Conservation (phyloP, 139 green algal species). For the Choricystis sp. region DNA sequence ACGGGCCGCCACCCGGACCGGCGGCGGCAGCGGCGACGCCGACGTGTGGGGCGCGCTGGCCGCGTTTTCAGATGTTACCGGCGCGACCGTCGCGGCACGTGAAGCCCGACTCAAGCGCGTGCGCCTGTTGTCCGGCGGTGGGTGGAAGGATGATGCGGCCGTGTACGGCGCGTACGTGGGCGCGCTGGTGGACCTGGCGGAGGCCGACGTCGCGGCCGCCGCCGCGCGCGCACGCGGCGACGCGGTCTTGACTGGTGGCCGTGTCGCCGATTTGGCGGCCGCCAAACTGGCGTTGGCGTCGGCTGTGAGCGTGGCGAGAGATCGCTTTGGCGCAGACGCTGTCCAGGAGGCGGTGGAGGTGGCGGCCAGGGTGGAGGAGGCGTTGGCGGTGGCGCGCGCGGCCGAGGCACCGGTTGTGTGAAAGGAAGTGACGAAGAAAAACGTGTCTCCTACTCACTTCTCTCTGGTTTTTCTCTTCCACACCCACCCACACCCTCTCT, state of each 20-base stretch:
- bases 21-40: slow-evolving; percentile 2
- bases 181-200: slow-evolving; percentile 25
- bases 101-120: slow-evolving; percentile 49
- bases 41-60: slow-evolving; percentile 28
- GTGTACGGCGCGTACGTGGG: slow-evolving; percentile 30
- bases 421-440: no score
- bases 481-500: no score
- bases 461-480: no score
- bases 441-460: no score
- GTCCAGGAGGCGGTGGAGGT: not conserved
- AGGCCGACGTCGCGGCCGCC: slow-evolving; percentile 14
- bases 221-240: not conserved
- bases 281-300: not conserved
- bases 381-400: no score
- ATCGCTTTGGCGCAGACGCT: not conserved
- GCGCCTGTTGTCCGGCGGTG: slow-evolving; percentile 27
- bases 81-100: slow-evolving; percentile 22
- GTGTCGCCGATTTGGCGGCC: not conserved
- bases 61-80: slow-evolving; percentile 25
- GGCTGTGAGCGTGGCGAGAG: not conserved
- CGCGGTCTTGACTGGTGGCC: not conserved
- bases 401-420: no score
- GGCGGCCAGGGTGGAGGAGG: not conserved
- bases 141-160: slow-evolving; percentile 26
- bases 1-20: not conserved